Evolutionary conservation across 148 eudicot species (phyloP), one percentile per base, ranked within the genome.

Genomic region (Camellia sinensis): DNA sequence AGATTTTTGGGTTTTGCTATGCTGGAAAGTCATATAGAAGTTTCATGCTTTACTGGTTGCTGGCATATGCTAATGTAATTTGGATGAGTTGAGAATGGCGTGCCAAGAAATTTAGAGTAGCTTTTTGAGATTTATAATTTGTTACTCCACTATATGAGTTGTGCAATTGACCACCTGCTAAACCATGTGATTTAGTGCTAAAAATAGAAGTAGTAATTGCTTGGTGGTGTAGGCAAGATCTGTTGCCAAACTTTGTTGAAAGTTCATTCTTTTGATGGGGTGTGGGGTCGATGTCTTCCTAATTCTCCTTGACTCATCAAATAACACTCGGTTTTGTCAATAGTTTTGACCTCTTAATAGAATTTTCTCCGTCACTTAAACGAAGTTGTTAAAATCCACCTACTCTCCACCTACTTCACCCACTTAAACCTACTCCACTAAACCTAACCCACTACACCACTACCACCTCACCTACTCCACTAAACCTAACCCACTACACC

Each of bases 41-140:
- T 68, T 37, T 68, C 48, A 69, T 44, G 73, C 52, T 41, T n/a
- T 69, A 43, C 73, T 69, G 53, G 48, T 69, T 69, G 45, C 8
- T 45, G 11, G 73, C 50, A 46, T 71, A 8, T 15, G 8, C 37
- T 21, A 71, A 19, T 50, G 59, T 7, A n/a, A 18, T 46, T 21
- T 50, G 7, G 13, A 50, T 54, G 21, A 50, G 21, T 22, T n/a
- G 5, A 21, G 2, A 48, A 54, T 1, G 17, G 37, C 9, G 1
- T 66, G n/a, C 29, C 13, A 15, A 29, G 22, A 43, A 62, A 19
- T 7, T 52, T 6, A 4, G 37, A 46, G 9, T 19, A 71, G 40
- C 10, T 71, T 17, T 54, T 2, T 71, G 14, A 10, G 13, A 46
- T 54, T 71, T 2, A 17, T 17, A 17, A 17, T 17, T 9, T 71